Percentiles rank a stretch among this genome's conserved stretches.
Conservation (phyloP, 352 stramenopile genomes). For the Phytophthora europaea region DNA sequence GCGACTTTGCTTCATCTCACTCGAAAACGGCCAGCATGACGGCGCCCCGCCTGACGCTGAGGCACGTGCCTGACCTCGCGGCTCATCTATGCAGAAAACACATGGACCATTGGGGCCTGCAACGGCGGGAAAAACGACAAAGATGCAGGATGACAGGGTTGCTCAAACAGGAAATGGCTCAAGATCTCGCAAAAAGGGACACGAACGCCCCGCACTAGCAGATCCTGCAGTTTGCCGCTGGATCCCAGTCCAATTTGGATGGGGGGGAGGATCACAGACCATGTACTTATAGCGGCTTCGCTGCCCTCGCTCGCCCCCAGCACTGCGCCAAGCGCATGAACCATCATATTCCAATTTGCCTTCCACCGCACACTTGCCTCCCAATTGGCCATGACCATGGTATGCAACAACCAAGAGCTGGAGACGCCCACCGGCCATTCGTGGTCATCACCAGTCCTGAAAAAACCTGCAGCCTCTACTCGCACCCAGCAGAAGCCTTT, state of each 20-base stretch:
- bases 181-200: neutral
- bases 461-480: slow-evolving; percentile 23
- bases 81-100: slow-evolving; percentile 26
- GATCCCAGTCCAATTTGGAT: neutral
- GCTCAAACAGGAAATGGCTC: slow-evolving; percentile 28
- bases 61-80: slow-evolving; percentile 32
- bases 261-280: slow-evolving; percentile 18
- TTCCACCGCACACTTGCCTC: neutral
- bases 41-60: neutral
- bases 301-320: slow-evolving; percentile 6
- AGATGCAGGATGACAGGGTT: slow-evolving; percentile 22
- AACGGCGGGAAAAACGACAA: slow-evolving; percentile 34
- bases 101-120: slow-evolving; percentile 6
- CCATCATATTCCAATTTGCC: slow-evolving; percentile 29
- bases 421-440: slow-evolving; percentile 10
- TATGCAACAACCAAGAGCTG: slow-evolving; percentile 32
- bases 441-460: slow-evolving; percentile 22
- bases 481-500: slow-evolving; percentile 20
- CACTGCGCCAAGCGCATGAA: neutral
- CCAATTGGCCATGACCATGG: slow-evolving; percentile 17
- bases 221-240: slow-evolving; percentile 14
- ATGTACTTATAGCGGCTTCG: neutral
- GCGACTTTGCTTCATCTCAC: slow-evolving; percentile 6
- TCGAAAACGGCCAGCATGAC: neutral
- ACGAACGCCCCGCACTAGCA: slow-evolving; percentile 2